phyloP scores from a whole-genome alignment of 495 filamentous ascomycete genomes.

The Aspergillus funiculosus region DNA sequence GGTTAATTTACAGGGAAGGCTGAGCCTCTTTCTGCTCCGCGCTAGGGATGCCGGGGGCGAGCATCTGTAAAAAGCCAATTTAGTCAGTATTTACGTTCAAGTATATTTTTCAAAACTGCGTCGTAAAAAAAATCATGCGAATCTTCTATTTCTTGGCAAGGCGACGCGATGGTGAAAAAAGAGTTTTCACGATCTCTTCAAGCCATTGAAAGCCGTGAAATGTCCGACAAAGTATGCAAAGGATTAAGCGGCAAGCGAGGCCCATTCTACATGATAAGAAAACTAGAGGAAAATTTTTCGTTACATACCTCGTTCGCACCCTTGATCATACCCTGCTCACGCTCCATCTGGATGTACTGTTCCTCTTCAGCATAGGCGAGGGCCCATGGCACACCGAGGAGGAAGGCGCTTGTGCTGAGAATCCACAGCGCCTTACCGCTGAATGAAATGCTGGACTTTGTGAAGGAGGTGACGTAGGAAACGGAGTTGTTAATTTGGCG shows the following conservation, averaged over 20 bases:
- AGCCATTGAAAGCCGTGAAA: no score
- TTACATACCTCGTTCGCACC: conserved; percentile 61
- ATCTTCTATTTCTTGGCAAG: conserved; percentile 8
- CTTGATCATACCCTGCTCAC: conserved; percentile 93
- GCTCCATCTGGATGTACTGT: conserved; percentile 91
- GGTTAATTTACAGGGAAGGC: conserved; percentile 39
- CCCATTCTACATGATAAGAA: background rate
- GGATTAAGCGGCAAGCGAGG: background rate
- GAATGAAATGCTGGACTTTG: conserved; percentile 58
- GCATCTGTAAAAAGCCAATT: conserved; percentile 32
- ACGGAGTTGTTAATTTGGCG: conserved; percentile 58
- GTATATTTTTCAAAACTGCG: background rate
- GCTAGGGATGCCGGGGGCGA: conserved; percentile 36
- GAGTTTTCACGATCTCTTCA: conserved; percentile 6
- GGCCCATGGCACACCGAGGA: conserved; percentile 88
- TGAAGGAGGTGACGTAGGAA: conserved; percentile 49
- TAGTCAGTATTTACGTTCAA: conserved; percentile 10
- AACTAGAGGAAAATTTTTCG: background rate
- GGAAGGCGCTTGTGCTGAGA: conserved; percentile 75
- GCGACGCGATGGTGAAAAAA: conserved; percentile 5
- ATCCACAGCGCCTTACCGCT: conserved; percentile 83
- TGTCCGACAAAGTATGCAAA: background rate
- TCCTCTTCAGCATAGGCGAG: conserved; percentile 93
- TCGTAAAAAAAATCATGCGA: background rate
- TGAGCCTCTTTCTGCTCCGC: conserved; percentile 36